These are phyloP conservation scores for Atalantia buxifolia DNA, from an alignment of 345 rosid genomes.

Conservation along the genomic window DNA sequence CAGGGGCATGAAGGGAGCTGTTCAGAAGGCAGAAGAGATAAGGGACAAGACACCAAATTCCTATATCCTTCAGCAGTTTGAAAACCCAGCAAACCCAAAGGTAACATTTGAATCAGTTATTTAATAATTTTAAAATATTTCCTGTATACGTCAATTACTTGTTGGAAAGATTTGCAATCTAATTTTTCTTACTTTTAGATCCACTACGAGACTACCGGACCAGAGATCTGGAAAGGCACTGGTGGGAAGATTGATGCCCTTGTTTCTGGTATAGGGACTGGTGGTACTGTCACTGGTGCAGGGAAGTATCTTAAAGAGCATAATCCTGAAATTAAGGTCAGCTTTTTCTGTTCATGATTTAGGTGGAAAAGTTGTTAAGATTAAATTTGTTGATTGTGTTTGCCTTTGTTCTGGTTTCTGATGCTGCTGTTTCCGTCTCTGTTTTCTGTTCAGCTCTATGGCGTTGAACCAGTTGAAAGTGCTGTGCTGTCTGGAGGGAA, in stretches of 20 bases:
- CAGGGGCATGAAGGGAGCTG: conserved; percentile 65
- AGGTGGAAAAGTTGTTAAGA: not conserved
- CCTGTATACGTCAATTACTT: not conserved
- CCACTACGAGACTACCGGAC: conserved; percentile 68
- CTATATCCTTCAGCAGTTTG: conserved; percentile 65
- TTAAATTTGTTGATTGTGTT: not conserved
- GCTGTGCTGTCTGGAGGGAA: conserved; percentile 54
- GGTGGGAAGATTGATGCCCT: conserved; percentile 58
- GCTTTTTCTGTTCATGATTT: conserved; percentile 7
- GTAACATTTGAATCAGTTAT: conserved; percentile 27
- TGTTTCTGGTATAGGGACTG: conserved; percentile 68
- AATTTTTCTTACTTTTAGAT: conserved; percentile 31
- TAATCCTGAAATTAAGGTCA: conserved; percentile 62
- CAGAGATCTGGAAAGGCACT: conserved; percentile 62
- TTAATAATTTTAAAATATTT: not conserved
- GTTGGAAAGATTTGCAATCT: not conserved
- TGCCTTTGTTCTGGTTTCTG: not conserved
- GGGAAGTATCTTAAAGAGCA: conserved; percentile 66
- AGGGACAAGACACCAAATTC: conserved; percentile 54
- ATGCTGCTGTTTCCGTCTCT: not conserved
- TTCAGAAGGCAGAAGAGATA: conserved; percentile 70
- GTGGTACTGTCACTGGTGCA: conserved; percentile 63
- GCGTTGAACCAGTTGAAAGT: conserved; percentile 58
- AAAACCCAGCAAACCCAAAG: conserved; percentile 74
- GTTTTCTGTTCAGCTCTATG: conserved; percentile 39